Percentiles rank a stretch among this genome's conserved stretches.
These are phyloP conservation scores for Tylopilus orsonianus DNA, from an alignment of 1,284 basidiomycete species.

Conservation along the genomic window DNA sequence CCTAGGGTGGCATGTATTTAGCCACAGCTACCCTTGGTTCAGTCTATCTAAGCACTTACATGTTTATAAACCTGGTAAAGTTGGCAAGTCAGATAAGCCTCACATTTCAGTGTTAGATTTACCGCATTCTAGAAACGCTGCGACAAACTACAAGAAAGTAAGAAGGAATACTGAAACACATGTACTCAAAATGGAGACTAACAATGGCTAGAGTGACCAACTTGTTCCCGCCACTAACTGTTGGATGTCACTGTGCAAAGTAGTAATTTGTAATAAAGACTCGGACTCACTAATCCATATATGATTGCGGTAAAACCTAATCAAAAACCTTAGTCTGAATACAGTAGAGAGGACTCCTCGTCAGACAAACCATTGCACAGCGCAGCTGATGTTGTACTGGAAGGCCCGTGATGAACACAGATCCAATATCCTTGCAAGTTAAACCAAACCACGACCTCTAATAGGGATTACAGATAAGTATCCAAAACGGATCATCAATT, in stretches of 20 bases:
- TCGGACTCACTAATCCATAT: constrained; percentile 19
- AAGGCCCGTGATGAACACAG: background rate
- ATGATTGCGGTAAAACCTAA: constrained; percentile 18
- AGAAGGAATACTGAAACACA: background rate
- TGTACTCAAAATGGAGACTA: background rate
- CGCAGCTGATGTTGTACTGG: constrained; percentile 1
- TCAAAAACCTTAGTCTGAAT: background rate
- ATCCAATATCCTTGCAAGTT: background rate
- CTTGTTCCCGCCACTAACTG: constrained; percentile 17
- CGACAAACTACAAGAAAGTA: constrained; percentile 1
- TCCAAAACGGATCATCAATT: background rate
- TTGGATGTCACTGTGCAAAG: background rate
- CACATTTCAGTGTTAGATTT: background rate
- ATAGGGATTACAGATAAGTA: background rate
- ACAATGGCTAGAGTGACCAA: constrained; percentile 8
- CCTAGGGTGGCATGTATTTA: background rate
- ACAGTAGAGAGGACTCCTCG: background rate
- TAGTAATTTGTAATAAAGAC: background rate
- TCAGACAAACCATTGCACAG: constrained; percentile 12
- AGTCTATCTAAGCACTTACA: constrained; percentile 6
- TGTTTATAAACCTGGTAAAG: constrained; percentile 1
- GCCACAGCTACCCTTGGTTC: background rate
- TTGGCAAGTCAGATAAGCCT: background rate
- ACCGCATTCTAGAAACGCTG: background rate
- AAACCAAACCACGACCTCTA: background rate